phyloP scores from a whole-genome alignment of 1,139 yeast genomes.

The Taphrina communis region DNA sequence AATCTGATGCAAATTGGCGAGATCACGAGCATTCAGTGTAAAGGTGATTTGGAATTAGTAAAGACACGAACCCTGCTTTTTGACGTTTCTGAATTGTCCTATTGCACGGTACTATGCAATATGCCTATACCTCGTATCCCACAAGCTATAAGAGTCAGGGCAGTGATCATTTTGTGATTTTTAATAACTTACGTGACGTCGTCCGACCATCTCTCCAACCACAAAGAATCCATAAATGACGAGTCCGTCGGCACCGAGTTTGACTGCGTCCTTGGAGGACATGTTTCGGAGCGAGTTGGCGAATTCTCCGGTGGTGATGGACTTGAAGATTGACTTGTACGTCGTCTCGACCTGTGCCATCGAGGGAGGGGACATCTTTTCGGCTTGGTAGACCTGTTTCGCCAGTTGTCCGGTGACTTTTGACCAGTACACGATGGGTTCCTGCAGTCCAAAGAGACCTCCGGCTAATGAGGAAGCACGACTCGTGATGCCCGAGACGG shows the following conservation, averaged over 20 bases:
- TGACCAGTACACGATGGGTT: slow-evolving; percentile 68
- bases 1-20: too few species aligned
- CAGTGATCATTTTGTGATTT: too few species aligned
- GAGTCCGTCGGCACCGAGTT: slow-evolving; percentile 75
- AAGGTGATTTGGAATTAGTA: too few species aligned
- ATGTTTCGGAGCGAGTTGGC: slow-evolving; percentile 17
- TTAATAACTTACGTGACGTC: slow-evolving; percentile 58
- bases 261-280: slow-evolving; percentile 59
- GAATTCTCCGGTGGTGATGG: slow-evolving; percentile 44
- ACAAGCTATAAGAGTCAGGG: neutral
- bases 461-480: slow-evolving; percentile 18
- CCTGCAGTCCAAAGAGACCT: slow-evolving; percentile 42
- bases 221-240: slow-evolving; percentile 92
- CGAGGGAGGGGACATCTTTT: slow-evolving; percentile 92
- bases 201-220: slow-evolving; percentile 94
- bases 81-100: too few species aligned
- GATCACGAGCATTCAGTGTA: too few species aligned
- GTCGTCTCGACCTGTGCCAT: slow-evolving; percentile 77
- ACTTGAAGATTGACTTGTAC: slow-evolving; percentile 61
- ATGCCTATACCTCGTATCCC: slow-evolving; percentile 9
- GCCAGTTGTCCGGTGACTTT: slow-evolving; percentile 88
- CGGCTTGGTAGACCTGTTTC: slow-evolving; percentile 87
- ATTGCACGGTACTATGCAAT: too few species aligned
- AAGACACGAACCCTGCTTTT: too few species aligned
- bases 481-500: slow-evolving; percentile 32